Evolutionary conservation across 805 yeast species (phyloP).

Genomic region (Schwanniomyces sp.): DNA sequence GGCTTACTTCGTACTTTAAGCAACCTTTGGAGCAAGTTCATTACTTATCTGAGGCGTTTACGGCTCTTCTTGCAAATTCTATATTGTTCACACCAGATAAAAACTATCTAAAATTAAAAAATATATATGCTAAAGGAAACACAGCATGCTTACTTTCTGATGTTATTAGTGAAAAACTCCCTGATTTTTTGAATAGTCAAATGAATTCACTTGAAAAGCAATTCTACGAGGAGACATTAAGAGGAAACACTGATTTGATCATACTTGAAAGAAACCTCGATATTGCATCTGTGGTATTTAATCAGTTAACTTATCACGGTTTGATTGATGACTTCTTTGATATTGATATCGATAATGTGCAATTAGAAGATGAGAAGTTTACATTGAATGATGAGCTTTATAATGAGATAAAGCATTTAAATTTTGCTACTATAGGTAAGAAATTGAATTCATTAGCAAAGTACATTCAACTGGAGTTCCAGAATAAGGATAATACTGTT

Average conservation of each 20-base stretch:
- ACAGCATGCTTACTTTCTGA: slow-evolving; percentile 50
- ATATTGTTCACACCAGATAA: slow-evolving; percentile 8
- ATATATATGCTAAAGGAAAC: slow-evolving; percentile 60
- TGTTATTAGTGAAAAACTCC: slow-evolving; percentile 29
- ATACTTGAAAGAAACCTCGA: slow-evolving; percentile 81
- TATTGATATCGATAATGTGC: slow-evolving; percentile 40
- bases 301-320: slow-evolving; percentile 82
- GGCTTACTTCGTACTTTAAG: slow-evolving; percentile 43
- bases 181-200: slow-evolving; percentile 35
- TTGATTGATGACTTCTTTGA: slow-evolving; percentile 71
- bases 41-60: slow-evolving; percentile 48
- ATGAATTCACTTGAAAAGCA: slow-evolving; percentile 37
- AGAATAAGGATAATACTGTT: slow-evolving; percentile 18
- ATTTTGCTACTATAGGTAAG: slow-evolving; percentile 79
- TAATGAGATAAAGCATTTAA: slow-evolving; percentile 56
- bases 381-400: slow-evolving; percentile 49
- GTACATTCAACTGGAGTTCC: slow-evolving; percentile 62
- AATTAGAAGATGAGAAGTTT: slow-evolving; percentile 14
- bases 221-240: slow-evolving; percentile 32
- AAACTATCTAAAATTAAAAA: slow-evolving; percentile 45
- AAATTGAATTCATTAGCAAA: slow-evolving; percentile 70
- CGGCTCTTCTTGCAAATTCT: slow-evolving; percentile 44
- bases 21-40: slow-evolving; percentile 48
- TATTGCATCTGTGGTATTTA: slow-evolving; percentile 64
- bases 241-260: slow-evolving; percentile 65